Evolutionary conservation across 2,329 filamentous ascomycete species (phyloP).

Genomic region (Chrysosporium keratinophilum): DNA sequence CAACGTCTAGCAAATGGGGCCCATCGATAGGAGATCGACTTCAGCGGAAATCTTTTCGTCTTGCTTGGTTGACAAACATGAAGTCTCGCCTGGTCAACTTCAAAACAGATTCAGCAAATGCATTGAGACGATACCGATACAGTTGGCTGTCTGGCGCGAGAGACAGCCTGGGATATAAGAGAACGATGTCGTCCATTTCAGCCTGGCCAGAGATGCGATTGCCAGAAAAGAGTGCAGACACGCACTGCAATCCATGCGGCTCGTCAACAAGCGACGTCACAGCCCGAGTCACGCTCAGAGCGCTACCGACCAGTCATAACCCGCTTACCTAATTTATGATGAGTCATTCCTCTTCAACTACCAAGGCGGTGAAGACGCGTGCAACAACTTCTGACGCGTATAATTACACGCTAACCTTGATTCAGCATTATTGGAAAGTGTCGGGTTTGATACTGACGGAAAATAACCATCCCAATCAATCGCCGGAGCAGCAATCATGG

Average conservation of each 20-base stretch:
- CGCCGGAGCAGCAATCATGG: too few relatives aligned
- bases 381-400: background rate
- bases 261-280: constrained; percentile 12
- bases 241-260: background rate
- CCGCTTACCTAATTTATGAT: background rate
- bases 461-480: too few relatives aligned
- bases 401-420: background rate
- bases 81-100: background rate
- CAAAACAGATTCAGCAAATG: background rate
- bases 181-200: constrained; percentile 9
- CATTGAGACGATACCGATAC: background rate
- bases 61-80: background rate
- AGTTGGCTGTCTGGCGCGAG: background rate
- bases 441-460: too few relatives aligned
- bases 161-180: background rate
- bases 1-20: background rate
- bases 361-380: constrained; percentile 10
- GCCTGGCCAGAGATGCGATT: background rate
- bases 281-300: constrained; percentile 1
- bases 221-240: background rate
- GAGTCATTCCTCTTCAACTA: background rate
- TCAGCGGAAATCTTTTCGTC: background rate
- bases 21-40: background rate
- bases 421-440: background rate
- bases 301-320: constrained; percentile 7